phyloP scores from a whole-genome alignment of 2,329 filamentous ascomycete species.

The Teratosphaeria gauchensis region DNA sequence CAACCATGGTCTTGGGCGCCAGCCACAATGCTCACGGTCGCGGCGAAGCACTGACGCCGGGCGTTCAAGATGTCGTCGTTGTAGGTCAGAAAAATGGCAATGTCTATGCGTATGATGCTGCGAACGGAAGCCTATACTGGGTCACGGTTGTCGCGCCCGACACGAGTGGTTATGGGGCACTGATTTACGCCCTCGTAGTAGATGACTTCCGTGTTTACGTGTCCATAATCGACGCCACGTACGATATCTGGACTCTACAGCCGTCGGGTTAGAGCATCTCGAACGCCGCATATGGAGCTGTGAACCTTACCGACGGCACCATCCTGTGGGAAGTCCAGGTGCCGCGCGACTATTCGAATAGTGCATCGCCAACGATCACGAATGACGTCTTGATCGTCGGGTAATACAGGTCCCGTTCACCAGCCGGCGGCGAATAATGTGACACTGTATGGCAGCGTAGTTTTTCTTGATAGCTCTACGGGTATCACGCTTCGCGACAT shows the following conservation, averaged over 20 bases:
- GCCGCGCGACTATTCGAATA: not conserved
- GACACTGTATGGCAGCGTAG: not conserved
- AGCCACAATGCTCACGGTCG: not conserved
- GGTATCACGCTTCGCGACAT: not conserved
- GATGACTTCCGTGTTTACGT: not conserved
- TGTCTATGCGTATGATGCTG: not conserved
- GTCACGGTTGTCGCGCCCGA: not conserved
- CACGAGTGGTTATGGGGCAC: not conserved
- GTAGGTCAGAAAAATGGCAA: not conserved
- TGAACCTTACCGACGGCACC: not conserved
- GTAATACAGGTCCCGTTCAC: not conserved
- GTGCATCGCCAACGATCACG: not conserved
- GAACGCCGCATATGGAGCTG: not conserved
- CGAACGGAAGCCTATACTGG: not conserved
- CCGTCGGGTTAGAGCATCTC: not conserved
- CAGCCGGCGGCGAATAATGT: not conserved
- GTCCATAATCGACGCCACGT: not conserved
- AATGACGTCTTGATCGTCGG: not conserved
- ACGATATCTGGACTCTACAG: not conserved
- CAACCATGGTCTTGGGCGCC: not conserved
- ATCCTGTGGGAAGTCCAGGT: conserved; percentile 1
- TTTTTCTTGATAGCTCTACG: not conserved
- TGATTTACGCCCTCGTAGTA: not conserved
- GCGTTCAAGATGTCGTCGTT: not conserved
- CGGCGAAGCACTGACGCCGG: not conserved